Evolutionary conservation across 352 stramenopile genomes (phyloP), one percentile per base, ranked within the genome.

Genomic region (Phytophthora citrophthora): DNA sequence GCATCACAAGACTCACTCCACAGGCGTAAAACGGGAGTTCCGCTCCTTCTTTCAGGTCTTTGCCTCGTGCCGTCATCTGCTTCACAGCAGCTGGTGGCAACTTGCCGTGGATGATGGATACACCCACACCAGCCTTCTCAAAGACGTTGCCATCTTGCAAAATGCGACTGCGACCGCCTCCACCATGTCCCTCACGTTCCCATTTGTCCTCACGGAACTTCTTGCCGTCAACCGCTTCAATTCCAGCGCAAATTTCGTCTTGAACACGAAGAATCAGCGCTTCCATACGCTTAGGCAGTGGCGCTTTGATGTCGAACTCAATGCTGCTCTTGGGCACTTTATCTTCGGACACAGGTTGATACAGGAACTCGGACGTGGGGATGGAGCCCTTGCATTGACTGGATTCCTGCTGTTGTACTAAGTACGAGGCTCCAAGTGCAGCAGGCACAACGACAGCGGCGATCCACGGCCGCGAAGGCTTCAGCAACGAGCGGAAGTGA

Each of bases 111-210:
- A 99, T 97, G 20, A 99, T 97, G 38, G 89, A 98, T 2, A 99
- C 84, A 70, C 98, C 98, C 16, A 99, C 96, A 38, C 97, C 97
- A 4, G 96, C 97, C 82, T 99, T 99, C 79, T 99, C 97, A 64
- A 97, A 99, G 12, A 98, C 95, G 31, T 98, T 97, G 52, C 96
- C 95, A 43, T 96, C 85, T 76, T 77, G 77, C 54, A 99, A 66
- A 34, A 99, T 97, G 48, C 95, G 86, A 48, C 88, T 98, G 68
- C 98, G 97, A 24, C 97, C 97, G 26, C 88, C 88, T 15, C 97
- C 97, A 20, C 97, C 96, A 57, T 98, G 92, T 63, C 93, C 98
- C 31, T 88, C 88, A 43, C 97, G 89, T 48, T 95, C 90, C 97
- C 97, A 99, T 32, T 86, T 86, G 81, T 99, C 97, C 66, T 97